phyloP scores from a whole-genome alignment of 2,329 filamentous ascomycete genomes.

The Aspergillus chevalieri region DNA sequence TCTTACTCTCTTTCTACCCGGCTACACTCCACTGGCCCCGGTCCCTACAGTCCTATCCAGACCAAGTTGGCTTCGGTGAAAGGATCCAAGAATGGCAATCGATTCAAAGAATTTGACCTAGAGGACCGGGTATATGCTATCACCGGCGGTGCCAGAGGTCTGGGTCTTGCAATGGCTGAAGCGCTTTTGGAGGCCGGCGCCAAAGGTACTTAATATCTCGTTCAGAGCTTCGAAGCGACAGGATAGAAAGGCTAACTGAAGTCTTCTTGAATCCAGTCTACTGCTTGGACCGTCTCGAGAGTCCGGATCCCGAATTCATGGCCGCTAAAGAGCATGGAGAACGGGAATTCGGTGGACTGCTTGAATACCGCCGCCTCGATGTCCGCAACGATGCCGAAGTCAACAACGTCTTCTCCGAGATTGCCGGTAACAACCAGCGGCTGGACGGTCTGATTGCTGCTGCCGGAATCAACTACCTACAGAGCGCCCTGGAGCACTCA shows the following conservation, averaged over 20 bases:
- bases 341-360: constrained; percentile 31
- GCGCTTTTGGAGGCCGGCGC: constrained; percentile 44
- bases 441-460: constrained; percentile 40
- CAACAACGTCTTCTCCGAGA: constrained; percentile 29
- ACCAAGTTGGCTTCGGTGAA: constrained; percentile 20
- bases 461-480: constrained; percentile 39
- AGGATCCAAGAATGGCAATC: constrained; percentile 20
- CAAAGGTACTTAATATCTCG: constrained; percentile 27
- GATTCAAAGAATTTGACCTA: constrained; percentile 40
- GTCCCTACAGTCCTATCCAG: constrained; percentile 25
- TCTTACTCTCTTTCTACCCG: constrained; percentile 5
- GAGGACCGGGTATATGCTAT: constrained; percentile 37
- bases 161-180: constrained; percentile 42
- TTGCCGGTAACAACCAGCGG: constrained; percentile 29
- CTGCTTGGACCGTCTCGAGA: constrained; percentile 42
- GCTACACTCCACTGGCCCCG: constrained; percentile 15
- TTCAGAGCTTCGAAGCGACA: not conserved
- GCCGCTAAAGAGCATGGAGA: constrained; percentile 32
- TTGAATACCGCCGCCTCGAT: constrained; percentile 45
- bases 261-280: constrained; percentile 31
- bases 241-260: not conserved
- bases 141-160: constrained; percentile 40
- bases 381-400: constrained; percentile 36
- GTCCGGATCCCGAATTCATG: constrained; percentile 40
- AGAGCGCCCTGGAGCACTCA: constrained; percentile 36